Base-by-base conservation (phyloP, 345 rosid genomes). In the Hypericum androsaemum region DNA sequence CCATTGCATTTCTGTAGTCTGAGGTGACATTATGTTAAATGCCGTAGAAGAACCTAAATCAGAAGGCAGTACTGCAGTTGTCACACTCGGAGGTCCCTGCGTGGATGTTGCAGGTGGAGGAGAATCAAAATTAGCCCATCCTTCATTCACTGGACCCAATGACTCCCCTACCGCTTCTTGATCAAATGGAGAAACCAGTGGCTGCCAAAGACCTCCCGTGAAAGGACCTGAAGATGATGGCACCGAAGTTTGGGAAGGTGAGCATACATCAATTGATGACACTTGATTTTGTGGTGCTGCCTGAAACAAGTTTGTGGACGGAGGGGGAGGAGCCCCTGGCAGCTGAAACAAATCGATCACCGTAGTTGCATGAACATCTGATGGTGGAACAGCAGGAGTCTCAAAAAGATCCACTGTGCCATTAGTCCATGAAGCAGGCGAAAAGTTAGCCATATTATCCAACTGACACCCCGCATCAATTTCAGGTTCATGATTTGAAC, bases 111-210 rank as follows among this genome's bases (percentile, higher is more conserved):
- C 66, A 44, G 80, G 74, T 41, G 70, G 57, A 60, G 79, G 67
- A 37, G 68, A 77, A 58, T 85, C 95, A 75, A 92, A 92, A 48
- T 88, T 88, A 39, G 97, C 95, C 96, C 97, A 92, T 60, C 94
- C 97, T 65, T 79, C 84, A 62, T 79, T 73, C 62, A 74, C 76
- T 36, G 88, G 62, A 5, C 50, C 52, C 43, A 79, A 43, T 22
- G 67, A 59, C 51, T 74, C n/a, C n/a, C n/a, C 81, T 44, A 59
- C 56, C 17, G 59, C 54, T 59, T 59, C 64, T 22, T 50, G 59
- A 43, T 56, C 58, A 53, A 57, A 28, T 46, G 56, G 62, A 12
- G 67, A 12, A 61, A 59, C 57, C 51, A 80, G 57, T 48, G 65
- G 80, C 49, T 75, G 89, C 66, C 68, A 70, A 37, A 61, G 14